Evolutionary conservation across 2,329 filamentous ascomycete species (phyloP).

Genomic region (Xylaria sp.): DNA sequence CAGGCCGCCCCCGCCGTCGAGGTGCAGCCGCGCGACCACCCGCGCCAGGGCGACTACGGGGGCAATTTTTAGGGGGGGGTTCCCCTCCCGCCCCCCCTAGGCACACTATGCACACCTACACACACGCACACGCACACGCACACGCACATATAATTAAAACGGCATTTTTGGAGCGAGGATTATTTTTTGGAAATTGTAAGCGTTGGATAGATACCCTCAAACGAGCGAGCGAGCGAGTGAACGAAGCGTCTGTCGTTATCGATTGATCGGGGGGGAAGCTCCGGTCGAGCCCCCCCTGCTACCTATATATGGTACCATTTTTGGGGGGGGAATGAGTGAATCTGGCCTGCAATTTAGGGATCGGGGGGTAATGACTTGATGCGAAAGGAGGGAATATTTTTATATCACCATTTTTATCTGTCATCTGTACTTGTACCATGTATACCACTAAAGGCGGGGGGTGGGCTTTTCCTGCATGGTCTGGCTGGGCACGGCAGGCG

Average conservation of each 20-base stretch:
- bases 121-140: neutral
- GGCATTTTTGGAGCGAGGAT: neutral
- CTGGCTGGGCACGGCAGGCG: neutral
- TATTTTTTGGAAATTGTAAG: constrained; percentile 4
- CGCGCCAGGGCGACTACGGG: constrained; percentile 2
- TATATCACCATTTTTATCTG: neutral
- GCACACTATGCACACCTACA: neutral
- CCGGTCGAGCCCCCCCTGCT: neutral
- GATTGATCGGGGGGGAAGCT: too few species aligned
- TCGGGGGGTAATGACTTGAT: neutral
- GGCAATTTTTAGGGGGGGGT: constrained; percentile 20
- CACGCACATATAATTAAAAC: neutral
- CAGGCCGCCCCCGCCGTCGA: constrained; percentile 25
- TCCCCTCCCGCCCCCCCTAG: too few species aligned
- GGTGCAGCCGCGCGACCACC: constrained; percentile 19
- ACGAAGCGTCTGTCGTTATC: neutral
- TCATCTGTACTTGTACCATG: neutral
- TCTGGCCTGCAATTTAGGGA: neutral
- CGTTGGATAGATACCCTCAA: constrained; percentile 20
- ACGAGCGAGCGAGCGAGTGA: constrained; percentile 1
- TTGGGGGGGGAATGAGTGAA: neutral
- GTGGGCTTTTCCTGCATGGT: neutral
- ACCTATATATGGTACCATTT: neutral
- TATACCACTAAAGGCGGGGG: neutral
- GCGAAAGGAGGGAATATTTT: neutral